Conservation (phyloP, 768 basidiomycete genomes). For the Xanthoconium stramineum region DNA sequence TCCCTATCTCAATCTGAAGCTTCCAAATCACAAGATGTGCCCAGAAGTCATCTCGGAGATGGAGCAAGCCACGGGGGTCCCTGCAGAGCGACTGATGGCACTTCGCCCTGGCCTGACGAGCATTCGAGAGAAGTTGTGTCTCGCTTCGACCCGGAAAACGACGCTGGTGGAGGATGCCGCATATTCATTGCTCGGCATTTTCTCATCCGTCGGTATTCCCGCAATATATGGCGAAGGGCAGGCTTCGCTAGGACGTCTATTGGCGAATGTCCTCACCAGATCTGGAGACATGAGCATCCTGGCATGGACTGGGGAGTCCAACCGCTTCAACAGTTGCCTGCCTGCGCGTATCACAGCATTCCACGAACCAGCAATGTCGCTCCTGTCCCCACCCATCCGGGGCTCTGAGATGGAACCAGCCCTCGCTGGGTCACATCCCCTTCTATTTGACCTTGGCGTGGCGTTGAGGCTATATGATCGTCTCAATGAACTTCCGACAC, state of each 20-base stretch:
- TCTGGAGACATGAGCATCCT: neutral
- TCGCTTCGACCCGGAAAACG: neutral
- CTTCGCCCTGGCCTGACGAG: neutral
- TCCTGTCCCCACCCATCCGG: neutral
- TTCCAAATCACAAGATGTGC: neutral
- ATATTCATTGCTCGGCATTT: neutral
- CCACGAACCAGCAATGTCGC: neutral
- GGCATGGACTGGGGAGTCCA: neutral
- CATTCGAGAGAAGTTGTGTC: neutral
- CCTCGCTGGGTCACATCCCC: neutral
- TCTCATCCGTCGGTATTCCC: neutral
- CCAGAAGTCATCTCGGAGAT: neutral
- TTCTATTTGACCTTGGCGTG: neutral
- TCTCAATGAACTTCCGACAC: neutral
- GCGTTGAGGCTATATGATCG: neutral
- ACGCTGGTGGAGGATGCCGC: neutral
- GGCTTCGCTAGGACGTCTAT: neutral
- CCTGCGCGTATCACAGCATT: neutral
- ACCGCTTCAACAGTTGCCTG: neutral
- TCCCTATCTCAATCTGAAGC: neutral
- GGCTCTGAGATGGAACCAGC: neutral
- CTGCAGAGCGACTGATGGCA: neutral
- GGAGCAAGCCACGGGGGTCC: neutral
- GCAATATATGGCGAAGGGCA: neutral
- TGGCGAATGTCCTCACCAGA: neutral